Evolutionary conservation across 345 rosid genomes (phyloP).

Genomic region (Gossypium stocksii): DNA sequence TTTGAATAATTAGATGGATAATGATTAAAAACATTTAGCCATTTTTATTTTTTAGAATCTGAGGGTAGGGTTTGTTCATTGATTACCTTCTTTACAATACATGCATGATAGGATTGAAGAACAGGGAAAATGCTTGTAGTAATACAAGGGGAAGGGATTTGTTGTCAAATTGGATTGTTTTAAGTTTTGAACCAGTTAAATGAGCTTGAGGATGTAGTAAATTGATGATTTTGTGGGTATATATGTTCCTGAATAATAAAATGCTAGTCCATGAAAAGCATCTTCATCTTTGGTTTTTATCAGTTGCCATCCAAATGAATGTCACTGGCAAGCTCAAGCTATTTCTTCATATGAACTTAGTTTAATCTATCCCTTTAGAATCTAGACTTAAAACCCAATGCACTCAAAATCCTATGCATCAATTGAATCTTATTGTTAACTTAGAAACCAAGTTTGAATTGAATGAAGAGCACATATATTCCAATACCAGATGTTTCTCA

Average conservation of each 20-base stretch:
- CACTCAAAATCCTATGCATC: not conserved
- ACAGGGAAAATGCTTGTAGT: not conserved
- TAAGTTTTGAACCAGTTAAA: not conserved
- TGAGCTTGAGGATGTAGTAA: not conserved
- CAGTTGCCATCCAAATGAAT: not conserved
- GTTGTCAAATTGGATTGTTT: not conserved
- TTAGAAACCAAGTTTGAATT: constrained; percentile 2
- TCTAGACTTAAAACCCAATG: not conserved
- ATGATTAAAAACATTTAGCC: not conserved
- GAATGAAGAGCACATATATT: not conserved
- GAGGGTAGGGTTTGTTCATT: constrained; percentile 10
- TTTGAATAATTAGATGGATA: constrained; percentile 18
- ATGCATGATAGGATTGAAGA: not conserved
- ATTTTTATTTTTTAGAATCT: constrained; percentile 2
- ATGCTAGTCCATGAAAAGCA: not conserved
- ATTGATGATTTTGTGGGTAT: not conserved
- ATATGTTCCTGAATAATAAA: not conserved
- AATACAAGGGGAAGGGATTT: not conserved
- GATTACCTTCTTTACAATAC: not conserved
- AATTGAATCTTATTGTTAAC: constrained; percentile 9
- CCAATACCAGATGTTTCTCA: constrained; percentile 1
- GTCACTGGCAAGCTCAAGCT: not conserved
- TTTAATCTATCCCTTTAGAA: not conserved
- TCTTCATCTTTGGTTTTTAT: not conserved
- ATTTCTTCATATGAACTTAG: not conserved